Evolutionary conservation across 2,329 filamentous ascomycete genomes (phyloP), one percentile per base, ranked within the genome.

Genomic region (Fusarium subtropicale): DNA sequence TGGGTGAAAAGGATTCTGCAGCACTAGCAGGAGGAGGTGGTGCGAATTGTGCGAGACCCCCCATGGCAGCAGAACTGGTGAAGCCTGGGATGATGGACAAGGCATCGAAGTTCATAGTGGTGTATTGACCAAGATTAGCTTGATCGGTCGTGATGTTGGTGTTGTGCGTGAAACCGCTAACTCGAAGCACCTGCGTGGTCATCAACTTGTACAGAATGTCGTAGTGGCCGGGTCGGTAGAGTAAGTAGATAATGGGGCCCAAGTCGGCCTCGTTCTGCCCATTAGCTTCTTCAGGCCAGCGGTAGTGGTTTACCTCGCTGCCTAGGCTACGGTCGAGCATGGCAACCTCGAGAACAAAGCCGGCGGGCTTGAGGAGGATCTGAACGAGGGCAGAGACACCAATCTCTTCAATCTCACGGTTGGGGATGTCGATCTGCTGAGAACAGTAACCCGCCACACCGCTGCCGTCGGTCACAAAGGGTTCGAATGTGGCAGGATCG

Each of bases 381-480:
- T 95, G 90, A 66, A 91, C 88, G 51, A 98, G 83, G 4, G 93
- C 88, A 63, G 88, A 88, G 66, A 98, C 85, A 44, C 93, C 92
- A n/a, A 97, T 83, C 74, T 97, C 90, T 72, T 99, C 96, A 67
- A 98, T 97, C 81, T 98, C 95, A 52, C 90, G 88, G 71, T 90
- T 87, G 18, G 90, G 86, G 1, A 91, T 88, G 77, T 97, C 91
- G 68, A 98, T 89, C 63, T 86, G 87, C 16, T 86, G 85, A 39
- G 85, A 79, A 76, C 91, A 93, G 79, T 96, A 95, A 26, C 88
- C 84, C 16, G 88, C 85, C 36, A 96, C 82, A 51, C 83, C 76
- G n/a, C 80, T 83, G 54, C 87, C 87, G 9, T 88, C 87, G 8
- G 83, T 81, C 28, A 97, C 86, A 77, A 93, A 98, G 10, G 88